Conservation (phyloP, 345 rosid species). For the Xanthoceras sorbifolium region DNA sequence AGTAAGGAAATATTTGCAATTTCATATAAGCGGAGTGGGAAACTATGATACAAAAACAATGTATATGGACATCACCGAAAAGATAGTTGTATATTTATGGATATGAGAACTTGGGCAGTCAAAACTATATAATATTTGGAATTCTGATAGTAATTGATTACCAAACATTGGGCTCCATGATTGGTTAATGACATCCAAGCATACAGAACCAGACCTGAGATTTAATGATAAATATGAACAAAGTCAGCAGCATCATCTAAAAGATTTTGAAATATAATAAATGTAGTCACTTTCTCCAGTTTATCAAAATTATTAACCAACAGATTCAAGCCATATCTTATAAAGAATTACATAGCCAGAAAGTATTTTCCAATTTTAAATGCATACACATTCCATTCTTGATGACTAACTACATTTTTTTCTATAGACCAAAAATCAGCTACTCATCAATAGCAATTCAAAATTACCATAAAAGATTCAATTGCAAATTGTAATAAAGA, state of each 20-base stretch:
- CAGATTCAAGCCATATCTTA: neutral
- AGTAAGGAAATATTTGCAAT: neutral
- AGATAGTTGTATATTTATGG: neutral
- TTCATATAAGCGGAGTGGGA: neutral
- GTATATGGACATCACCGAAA: neutral
- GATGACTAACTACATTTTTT: neutral
- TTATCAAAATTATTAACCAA: neutral
- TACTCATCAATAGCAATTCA: neutral
- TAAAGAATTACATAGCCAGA: neutral
- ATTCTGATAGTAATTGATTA: conserved; percentile 26
- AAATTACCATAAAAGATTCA: neutral
- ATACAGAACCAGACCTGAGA: conserved; percentile 69
- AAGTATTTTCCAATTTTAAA: neutral
- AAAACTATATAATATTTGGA: neutral
- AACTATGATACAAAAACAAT: neutral
- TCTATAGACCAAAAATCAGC: neutral
- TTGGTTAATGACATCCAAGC: conserved; percentile 77
- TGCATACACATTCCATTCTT: neutral
- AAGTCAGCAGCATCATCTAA: neutral
- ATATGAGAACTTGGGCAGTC: neutral
- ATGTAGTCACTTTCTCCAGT: neutral
- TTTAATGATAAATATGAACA: conserved; percentile 15
- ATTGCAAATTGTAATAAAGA: neutral
- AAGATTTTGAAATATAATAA: conserved; percentile 2
- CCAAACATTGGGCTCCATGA: conserved; percentile 90